These are phyloP conservation scores for Apostasia shenzhenica DNA, from an alignment of 106 monocot species.

Conservation along the genomic window DNA sequence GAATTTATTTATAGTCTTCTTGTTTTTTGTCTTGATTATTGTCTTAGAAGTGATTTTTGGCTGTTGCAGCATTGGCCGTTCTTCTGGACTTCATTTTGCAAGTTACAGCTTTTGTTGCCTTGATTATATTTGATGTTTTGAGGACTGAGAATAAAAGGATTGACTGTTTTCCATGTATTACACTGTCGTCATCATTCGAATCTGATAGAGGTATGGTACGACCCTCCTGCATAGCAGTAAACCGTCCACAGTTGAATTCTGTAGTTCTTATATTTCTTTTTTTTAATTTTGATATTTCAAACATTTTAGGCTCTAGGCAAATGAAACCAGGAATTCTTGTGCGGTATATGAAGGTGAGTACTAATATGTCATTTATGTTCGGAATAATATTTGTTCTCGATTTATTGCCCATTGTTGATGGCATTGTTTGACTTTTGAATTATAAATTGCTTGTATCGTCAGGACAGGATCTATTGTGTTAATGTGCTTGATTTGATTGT, in stretches of 20 bases:
- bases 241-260: background rate
- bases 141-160: constrained; percentile 67
- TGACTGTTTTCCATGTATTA: constrained; percentile 89
- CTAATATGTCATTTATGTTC: background rate
- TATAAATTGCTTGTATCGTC: background rate
- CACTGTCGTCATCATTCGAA: constrained; percentile 19
- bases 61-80: constrained; percentile 78
- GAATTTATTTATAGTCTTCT: constrained; percentile 1
- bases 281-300: background rate
- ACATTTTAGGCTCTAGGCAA: constrained; percentile 26
- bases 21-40: background rate
- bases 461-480: background rate
- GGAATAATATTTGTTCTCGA: no score
- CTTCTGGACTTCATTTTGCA: constrained; percentile 91
- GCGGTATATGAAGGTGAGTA: constrained; percentile 81
- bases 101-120: constrained; percentile 75
- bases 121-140: constrained; percentile 71
- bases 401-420: no score
- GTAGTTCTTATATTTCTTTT: background rate
- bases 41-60: background rate
- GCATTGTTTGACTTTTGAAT: background rate
- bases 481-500: no score
- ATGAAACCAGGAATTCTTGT: constrained; percentile 47
- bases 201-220: constrained; percentile 29
- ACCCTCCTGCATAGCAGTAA: background rate